Base-by-base conservation (phyloP, 2,329 filamentous ascomycete genomes). In the Epichloe hybrida region DNA sequence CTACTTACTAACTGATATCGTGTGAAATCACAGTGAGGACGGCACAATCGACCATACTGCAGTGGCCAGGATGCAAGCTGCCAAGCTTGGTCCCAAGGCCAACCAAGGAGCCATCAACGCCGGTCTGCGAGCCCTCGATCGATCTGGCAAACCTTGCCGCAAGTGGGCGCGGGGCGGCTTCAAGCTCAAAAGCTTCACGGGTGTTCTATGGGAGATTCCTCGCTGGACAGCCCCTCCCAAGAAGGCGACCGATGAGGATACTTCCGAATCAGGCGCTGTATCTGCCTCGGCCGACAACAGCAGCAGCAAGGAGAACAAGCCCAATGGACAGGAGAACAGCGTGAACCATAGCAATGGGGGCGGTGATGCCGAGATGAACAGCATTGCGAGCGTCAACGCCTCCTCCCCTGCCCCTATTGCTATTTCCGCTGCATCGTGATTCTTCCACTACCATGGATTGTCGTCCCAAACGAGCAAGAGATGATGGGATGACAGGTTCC, bases 101-200 rank as follows among this genome's bases (percentile, higher is more conserved):
- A 97, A 96, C 66, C 87, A 91, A 61, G 93, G 93, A 56, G 91
- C 91, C 53, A 98, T 98, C 75, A 98, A 98, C 64, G 93, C 93
- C 50, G 88, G 88, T 49, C 83, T 98, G 47, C 88, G 93, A 50
- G 91, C 93, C 12, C 85, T 98, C 56, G 93, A 98, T 68, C 84
- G 91, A 54, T 86, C 86, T 7, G 91, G 91, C 58, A 86, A 91
- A 62, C 90, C 93, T 9, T 96, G 90, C 68, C 86, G 91, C 57
- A 90, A 83, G 66, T 98, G 93, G 93, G 76, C 81, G 64, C 87
- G 83, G 66, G 88, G 88, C 56, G 79, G 82, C 51, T 88, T 97
- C 64, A 77, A 75, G 46, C 73, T 97, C 59, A 95, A 95, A 75
- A 95, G 84, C 67, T 97, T 97, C 66, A 96, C 91, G 1, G 91